Conservation (phyloP, 352 stramenopile species). For the Plasmopara viticola region DNA sequence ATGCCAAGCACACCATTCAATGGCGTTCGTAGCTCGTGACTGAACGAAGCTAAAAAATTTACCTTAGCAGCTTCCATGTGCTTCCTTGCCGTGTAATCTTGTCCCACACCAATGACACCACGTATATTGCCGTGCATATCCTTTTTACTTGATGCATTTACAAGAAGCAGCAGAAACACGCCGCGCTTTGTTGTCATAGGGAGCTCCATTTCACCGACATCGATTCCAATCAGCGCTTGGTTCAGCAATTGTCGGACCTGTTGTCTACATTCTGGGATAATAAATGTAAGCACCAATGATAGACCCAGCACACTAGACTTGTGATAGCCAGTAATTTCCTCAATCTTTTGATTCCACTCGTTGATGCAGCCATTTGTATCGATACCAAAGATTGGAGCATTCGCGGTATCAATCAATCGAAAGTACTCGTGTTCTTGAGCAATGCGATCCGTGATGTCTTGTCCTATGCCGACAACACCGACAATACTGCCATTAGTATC, state of each 20-base stretch:
- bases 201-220: constrained; percentile 65
- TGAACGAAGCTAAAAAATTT: constrained; percentile 66
- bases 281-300: constrained; percentile 57
- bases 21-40: constrained; percentile 61
- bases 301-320: constrained; percentile 49
- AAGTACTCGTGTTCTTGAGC: constrained; percentile 77
- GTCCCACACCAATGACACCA: constrained; percentile 81
- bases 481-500: constrained; percentile 74
- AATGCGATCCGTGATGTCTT: constrained; percentile 79
- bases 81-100: constrained; percentile 84
- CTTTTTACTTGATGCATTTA: constrained; percentile 71
- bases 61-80: constrained; percentile 63
- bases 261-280: constrained; percentile 41
- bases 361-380: constrained; percentile 71
- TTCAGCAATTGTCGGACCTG: constrained; percentile 50
- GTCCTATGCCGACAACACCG: constrained; percentile 80
- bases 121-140: constrained; percentile 84
- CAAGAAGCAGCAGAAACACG: constrained; percentile 37
- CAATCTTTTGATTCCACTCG: constrained; percentile 75
- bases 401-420: constrained; percentile 66
- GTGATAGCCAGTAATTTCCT: constrained; percentile 65
- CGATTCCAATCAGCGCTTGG: constrained; percentile 58
- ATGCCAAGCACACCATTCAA: constrained; percentile 77
- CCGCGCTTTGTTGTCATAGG: constrained; percentile 44
- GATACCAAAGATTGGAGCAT: constrained; percentile 68